Evolutionary conservation across 2,329 filamentous ascomycete species (phyloP).

Genomic region (Penicillium sp.): DNA sequence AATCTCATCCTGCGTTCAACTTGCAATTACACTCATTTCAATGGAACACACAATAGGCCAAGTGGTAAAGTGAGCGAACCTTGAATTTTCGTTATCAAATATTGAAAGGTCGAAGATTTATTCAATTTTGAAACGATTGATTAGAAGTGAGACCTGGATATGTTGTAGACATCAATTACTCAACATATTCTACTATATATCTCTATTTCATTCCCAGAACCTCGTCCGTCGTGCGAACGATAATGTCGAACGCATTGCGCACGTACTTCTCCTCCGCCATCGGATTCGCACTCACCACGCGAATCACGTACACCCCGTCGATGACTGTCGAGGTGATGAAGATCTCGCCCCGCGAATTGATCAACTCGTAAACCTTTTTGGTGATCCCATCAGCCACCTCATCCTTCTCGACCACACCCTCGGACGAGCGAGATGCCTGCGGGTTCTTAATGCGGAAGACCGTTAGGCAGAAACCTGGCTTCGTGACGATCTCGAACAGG

Average conservation of each 20-base stretch:
- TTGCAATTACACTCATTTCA: too few relatives aligned
- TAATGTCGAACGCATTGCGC: conserved; percentile 67
- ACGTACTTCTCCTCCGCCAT: conserved; percentile 71
- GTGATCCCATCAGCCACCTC: conserved; percentile 66
- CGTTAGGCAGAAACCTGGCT: conserved; percentile 73
- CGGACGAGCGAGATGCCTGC: conserved; percentile 12
- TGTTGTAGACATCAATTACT: not conserved
- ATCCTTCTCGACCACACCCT: conserved; percentile 30
- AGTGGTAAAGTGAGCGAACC: too few relatives aligned
- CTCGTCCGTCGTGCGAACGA: conserved; percentile 64
- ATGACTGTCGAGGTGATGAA: conserved; percentile 79
- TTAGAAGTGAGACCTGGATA: not conserved
- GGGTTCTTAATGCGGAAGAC: conserved; percentile 65
- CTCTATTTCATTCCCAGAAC: conserved; percentile 30
- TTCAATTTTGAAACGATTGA: too few relatives aligned
- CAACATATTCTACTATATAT: not conserved
- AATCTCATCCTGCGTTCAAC: not conserved
- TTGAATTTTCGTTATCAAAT: too few relatives aligned
- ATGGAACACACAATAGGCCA: too few relatives aligned
- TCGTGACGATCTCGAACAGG: conserved; percentile 72
- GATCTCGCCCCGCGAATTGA: conserved; percentile 73
- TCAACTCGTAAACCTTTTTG: conserved; percentile 69
- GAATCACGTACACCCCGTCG: conserved; percentile 71
- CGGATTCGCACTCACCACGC: conserved; percentile 72
- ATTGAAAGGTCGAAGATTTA: too few relatives aligned